Evolutionary conservation across 805 yeast genomes (phyloP).

Genomic region (Candida maris): DNA sequence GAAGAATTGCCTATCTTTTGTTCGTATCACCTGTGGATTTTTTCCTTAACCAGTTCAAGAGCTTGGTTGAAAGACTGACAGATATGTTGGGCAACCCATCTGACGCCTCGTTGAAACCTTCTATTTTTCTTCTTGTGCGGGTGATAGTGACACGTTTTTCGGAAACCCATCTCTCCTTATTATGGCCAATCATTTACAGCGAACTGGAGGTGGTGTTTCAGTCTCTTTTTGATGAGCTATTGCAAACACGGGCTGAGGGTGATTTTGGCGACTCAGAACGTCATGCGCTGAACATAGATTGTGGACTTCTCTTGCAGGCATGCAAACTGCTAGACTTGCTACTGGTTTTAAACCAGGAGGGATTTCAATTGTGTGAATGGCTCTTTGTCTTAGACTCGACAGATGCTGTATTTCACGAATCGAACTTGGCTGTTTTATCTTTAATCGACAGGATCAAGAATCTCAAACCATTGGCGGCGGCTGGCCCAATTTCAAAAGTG

Average conservation of each 20-base stretch:
- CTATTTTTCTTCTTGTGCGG: constrained; percentile 57
- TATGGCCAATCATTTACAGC: constrained; percentile 68
- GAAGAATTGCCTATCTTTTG: constrained; percentile 61
- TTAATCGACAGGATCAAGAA: constrained; percentile 33
- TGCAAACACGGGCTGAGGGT: constrained; percentile 11
- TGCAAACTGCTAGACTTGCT: constrained; percentile 79
- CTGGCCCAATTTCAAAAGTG: constrained; percentile 11
- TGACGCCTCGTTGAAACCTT: constrained; percentile 33
- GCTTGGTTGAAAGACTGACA: constrained; percentile 34
- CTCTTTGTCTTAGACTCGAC: constrained; percentile 65
- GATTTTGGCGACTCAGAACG: constrained; percentile 9
- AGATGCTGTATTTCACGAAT: constrained; percentile 29
- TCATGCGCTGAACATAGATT: constrained; percentile 33
- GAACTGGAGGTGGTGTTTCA: constrained; percentile 53
- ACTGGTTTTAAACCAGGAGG: constrained; percentile 66
- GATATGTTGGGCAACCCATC: constrained; percentile 30
- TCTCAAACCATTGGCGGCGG: constrained; percentile 24
- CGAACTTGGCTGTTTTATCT: constrained; percentile 31
- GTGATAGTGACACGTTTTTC: constrained; percentile 61
- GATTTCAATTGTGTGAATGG: constrained; percentile 79
- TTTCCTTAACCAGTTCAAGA: constrained; percentile 48
- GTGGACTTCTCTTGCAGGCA: constrained; percentile 48
- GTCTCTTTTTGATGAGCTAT: constrained; percentile 26
- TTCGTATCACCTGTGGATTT: constrained; percentile 59
- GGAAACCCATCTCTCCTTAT: constrained; percentile 58